These are phyloP conservation scores for Botrytis hyacinthi DNA, from an alignment of 2,329 filamentous ascomycete genomes.

Conservation along the genomic window DNA sequence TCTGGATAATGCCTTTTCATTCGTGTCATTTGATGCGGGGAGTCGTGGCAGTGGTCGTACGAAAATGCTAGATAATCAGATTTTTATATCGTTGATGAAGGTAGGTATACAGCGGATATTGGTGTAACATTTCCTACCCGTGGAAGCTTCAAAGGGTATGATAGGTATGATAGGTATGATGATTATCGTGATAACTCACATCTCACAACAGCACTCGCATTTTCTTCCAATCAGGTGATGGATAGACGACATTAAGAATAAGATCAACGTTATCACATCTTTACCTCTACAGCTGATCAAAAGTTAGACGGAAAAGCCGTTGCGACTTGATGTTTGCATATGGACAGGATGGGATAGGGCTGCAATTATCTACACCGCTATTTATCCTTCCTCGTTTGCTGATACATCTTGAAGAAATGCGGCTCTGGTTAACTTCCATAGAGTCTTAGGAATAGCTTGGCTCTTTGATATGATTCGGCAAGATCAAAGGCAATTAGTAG, in stretches of 20 bases:
- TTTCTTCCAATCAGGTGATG: slow-evolving; percentile 29
- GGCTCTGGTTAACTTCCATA: not conserved
- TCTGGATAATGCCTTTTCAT: not conserved
- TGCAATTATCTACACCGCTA: slow-evolving; percentile 31
- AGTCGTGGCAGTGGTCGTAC: slow-evolving; percentile 14
- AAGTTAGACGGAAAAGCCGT: slow-evolving; percentile 25
- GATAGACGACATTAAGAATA: not conserved
- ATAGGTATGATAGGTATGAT: slow-evolving; percentile 5
- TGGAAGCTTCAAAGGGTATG: not conserved
- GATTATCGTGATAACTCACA: slow-evolving; percentile 28
- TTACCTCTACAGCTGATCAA: not conserved
- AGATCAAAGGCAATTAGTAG: not conserved
- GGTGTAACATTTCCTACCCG: slow-evolving; percentile 22
- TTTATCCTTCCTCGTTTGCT: slow-evolving; percentile 22
- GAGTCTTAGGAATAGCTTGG: not conserved
- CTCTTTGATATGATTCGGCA: not conserved
- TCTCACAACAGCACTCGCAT: slow-evolving; percentile 28
- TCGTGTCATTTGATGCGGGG: not conserved
- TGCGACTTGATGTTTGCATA: not conserved
- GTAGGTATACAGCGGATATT: not conserved
- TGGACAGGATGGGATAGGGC: slow-evolving; percentile 2
- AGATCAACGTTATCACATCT: not conserved
- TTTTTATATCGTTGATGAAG: not conserved
- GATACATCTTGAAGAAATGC: not conserved
- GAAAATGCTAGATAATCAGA: slow-evolving; percentile 21